These are phyloP conservation scores for Lasiosphaeria ovina DNA, from an alignment of 495 filamentous ascomycete species.

Conservation along the genomic window DNA sequence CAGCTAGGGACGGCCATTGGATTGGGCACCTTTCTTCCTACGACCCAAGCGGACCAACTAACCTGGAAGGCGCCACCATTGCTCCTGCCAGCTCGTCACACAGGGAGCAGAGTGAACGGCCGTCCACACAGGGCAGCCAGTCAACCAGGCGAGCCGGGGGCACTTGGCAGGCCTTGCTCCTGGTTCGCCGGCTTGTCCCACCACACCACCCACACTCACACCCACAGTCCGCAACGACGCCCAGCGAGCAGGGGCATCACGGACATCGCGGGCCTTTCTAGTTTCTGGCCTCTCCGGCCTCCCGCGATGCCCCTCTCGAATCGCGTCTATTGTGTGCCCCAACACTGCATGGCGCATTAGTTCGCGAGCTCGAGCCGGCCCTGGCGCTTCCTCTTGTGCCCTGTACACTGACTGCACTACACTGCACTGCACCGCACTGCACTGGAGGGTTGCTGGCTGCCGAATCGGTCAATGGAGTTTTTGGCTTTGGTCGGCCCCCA, in stretches of 20 bases:
- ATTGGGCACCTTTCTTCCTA: not conserved
- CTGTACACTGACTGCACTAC: not conserved
- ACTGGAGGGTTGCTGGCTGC: not conserved
- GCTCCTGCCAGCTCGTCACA: not conserved
- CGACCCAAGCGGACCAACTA: constrained; percentile 9
- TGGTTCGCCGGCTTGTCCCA: constrained; percentile 1
- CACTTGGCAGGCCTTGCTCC: not conserved
- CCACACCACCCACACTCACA: not conserved
- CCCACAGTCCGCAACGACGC: not conserved
- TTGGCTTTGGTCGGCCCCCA: not conserved
- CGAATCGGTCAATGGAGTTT: not conserved
- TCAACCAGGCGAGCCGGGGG: not conserved
- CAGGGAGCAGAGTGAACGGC: too few species aligned
- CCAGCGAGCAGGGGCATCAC: not conserved
- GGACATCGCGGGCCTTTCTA: too few species aligned
- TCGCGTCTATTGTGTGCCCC: constrained; percentile 21
- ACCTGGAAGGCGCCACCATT: not conserved
- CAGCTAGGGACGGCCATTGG: not conserved
- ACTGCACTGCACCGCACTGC: not conserved
- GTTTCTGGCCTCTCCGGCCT: not conserved
- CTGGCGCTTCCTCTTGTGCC: constrained; percentile 20
- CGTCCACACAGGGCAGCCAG: too few species aligned
- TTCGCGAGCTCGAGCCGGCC: not conserved
- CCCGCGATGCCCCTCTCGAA: constrained; percentile 6
- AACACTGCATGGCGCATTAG: constrained; percentile 8